Evolutionary conservation across 352 stramenopile genomes (phyloP), one percentile per base, ranked within the genome.

Genomic region (Pythium graminicola): DNA sequence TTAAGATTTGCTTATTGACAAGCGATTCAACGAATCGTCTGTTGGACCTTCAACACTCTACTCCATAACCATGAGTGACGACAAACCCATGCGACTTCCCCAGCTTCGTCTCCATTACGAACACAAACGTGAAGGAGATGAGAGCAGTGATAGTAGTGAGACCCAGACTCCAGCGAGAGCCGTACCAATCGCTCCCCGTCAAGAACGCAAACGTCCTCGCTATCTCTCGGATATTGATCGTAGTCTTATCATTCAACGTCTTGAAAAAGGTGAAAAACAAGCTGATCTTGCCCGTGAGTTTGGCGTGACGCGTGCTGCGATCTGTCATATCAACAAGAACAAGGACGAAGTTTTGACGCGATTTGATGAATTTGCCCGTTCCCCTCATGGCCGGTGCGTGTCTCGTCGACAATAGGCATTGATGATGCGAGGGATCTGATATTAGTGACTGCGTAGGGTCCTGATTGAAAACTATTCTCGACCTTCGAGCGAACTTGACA

Each of bases 241-340:
- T 26, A 50, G 58, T 23, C 28, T 60, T 11, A 56, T 65, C 32
- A 89, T 89, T 22, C 68, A 80, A 39, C 75, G 78, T 1, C 82
- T 89, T 46, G 72, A 82, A 22, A 70, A 72, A 7, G 78, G 78
- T 10, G 78, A 86, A 45, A 82, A 80, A 42, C 78, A 89, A 45
- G 71, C 75, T 14, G 61, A 70, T 1, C 50, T 89, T 20, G 78
- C 78, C 24, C 63, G 73, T 2, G 77, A 89, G 47, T 86, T 85
- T 39, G 75, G 77, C 44, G 75, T 89, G 20, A 85, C 78, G 17
- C 57, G 77, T 10, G 75, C 77, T 2, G 77, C 77, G 20, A 81
- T 89, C 46, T 86, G 75, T 54, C 75, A 86, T 52, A 86, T 89
- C 62, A 89, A 86, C 53, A 89, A 89, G 55, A 89, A 86, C 46